A percentile compares a stretch with the other conserved stretches of the same genome.
Evolutionary conservation across 1,284 basidiomycete species (phyloP).

Genomic region (Trichosporon asahii): DNA sequence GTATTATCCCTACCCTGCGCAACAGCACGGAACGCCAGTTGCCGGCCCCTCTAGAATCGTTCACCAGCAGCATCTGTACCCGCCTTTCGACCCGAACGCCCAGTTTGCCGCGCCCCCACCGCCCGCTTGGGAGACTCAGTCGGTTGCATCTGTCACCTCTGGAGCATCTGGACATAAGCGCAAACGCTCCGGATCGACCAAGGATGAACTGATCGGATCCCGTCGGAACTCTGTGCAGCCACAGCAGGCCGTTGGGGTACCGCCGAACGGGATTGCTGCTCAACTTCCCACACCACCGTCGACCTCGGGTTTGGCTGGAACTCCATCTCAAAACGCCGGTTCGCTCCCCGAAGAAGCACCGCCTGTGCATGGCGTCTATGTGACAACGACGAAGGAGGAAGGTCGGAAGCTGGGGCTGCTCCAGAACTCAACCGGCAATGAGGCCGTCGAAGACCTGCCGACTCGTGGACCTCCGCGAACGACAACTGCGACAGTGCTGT

Average conservation of each 20-base stretch:
- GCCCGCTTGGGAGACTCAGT: conserved; percentile 15
- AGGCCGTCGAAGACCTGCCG: conserved; percentile 23
- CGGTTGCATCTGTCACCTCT: neutral
- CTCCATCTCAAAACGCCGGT: conserved; percentile 16
- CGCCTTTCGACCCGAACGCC: neutral
- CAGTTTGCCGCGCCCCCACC: neutral
- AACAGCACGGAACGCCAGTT: neutral
- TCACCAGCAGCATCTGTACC: neutral
- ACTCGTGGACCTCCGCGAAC: conserved; percentile 28
- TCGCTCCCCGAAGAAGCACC: neutral
- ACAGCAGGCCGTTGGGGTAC: neutral
- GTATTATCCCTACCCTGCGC: conserved; percentile 14
- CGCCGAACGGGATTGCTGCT: neutral
- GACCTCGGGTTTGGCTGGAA: conserved; percentile 12
- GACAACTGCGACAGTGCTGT: conserved; percentile 32
- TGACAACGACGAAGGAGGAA: conserved; percentile 36
- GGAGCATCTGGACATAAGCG: conserved; percentile 20
- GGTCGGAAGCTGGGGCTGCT: conserved; percentile 42
- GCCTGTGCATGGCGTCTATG: conserved; percentile 31
- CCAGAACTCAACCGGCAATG: conserved; percentile 32
- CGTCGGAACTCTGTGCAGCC: conserved; percentile 9
- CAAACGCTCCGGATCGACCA: conserved; percentile 14
- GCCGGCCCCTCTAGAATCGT: neutral
- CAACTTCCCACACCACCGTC: conserved; percentile 32
- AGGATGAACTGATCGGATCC: neutral